A percentile compares a stretch with the other conserved stretches of the same genome.
These are phyloP conservation scores for Peronospora farinosa DNA, from an alignment of 352 stramenopile genomes.

Conservation along the genomic window DNA sequence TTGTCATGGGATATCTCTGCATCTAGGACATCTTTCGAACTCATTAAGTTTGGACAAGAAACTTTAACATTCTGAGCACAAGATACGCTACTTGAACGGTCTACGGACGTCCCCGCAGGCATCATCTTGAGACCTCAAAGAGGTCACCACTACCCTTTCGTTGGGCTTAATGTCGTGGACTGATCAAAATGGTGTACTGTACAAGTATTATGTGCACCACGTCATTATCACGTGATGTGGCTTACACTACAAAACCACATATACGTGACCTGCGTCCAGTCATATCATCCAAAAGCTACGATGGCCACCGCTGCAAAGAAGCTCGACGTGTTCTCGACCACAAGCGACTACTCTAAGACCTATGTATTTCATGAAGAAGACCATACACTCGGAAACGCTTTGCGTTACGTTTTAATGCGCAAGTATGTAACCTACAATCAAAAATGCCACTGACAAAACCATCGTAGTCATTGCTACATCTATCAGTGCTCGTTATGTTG, in stretches of 20 bases:
- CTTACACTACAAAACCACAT: background rate
- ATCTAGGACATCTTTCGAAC: slow-evolving; percentile 2
- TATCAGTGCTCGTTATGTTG: background rate
- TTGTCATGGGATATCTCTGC: slow-evolving; percentile 14
- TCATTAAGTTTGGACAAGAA: background rate
- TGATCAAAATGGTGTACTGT: slow-evolving; percentile 1
- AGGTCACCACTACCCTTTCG: slow-evolving; percentile 8
- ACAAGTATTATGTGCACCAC: slow-evolving; percentile 3
- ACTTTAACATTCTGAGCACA: slow-evolving; percentile 4
- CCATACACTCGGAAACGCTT: slow-evolving; percentile 87
- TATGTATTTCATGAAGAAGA: slow-evolving; percentile 87
- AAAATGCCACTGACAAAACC: background rate
- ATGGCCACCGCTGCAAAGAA: slow-evolving; percentile 51
- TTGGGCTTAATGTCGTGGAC: background rate
- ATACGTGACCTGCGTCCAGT: slow-evolving; percentile 7
- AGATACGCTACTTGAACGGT: slow-evolving; percentile 1
- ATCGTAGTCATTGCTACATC: background rate
- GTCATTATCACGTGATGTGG: background rate
- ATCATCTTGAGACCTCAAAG: slow-evolving; percentile 17
- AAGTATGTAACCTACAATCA: slow-evolving; percentile 46
- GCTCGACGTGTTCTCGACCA: slow-evolving; percentile 74
- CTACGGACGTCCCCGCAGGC: slow-evolving; percentile 17
- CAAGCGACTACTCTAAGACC: slow-evolving; percentile 79
- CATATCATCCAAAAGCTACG: slow-evolving; percentile 6
- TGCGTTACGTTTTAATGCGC: slow-evolving; percentile 90